These are phyloP conservation scores for Chionographis japonica DNA, from an alignment of 106 monocot genomes.

Conservation along the genomic window DNA sequence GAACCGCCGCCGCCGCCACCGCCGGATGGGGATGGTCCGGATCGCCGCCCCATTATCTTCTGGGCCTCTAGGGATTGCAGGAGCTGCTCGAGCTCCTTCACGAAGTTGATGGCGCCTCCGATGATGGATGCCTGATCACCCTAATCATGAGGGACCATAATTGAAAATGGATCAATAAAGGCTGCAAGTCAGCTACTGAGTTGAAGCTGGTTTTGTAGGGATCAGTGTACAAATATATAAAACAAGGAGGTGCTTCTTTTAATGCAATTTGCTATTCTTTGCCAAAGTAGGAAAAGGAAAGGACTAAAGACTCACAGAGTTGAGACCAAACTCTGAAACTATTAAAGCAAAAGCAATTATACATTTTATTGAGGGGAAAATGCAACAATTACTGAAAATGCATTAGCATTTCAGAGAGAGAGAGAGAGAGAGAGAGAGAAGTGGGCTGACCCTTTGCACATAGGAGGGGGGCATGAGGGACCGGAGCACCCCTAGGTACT, in stretches of 20 bases:
- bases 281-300: no score
- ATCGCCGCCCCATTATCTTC: constrained; percentile 24
- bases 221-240: constrained; percentile 1
- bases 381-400: neutral
- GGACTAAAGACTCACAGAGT: no score
- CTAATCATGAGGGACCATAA: constrained; percentile 6
- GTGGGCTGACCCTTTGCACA: constrained; percentile 22
- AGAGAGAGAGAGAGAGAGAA: neutral
- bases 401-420: neutral
- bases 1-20: no score
- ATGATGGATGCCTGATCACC: constrained; percentile 80
- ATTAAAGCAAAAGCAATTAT: no score
- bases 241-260: constrained; percentile 19
- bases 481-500: constrained; percentile 34
- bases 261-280: no score
- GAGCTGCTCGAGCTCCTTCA: constrained; percentile 74
- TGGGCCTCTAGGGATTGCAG: constrained; percentile 60
- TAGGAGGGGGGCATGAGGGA: constrained; percentile 51
- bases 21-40: neutral
- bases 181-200: neutral
- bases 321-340: no score
- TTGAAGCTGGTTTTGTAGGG: neutral
- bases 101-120: constrained; percentile 71
- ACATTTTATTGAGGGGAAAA: no score
- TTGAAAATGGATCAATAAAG: no score